Percentiles rank a stretch among this genome's conserved stretches.
These are phyloP conservation scores for Erodium texanum DNA, from an alignment of 441 rosid genomes.

Conservation along the genomic window DNA sequence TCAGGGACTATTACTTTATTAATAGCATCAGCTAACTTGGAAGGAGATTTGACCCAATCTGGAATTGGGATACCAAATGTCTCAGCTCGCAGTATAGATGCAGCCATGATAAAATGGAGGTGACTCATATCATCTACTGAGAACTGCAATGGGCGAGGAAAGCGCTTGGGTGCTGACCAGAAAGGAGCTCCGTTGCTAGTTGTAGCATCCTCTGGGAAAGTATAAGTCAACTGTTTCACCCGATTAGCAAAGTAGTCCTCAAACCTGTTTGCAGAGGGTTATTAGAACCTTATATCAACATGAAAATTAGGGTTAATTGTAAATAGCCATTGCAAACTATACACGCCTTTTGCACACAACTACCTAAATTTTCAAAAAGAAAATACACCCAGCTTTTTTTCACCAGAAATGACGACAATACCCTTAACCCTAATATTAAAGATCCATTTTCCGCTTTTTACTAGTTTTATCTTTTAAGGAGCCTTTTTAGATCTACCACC, in stretches of 20 bases:
- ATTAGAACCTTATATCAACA: no score
- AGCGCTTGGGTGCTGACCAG: conserved; percentile 95
- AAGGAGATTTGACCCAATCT: conserved; percentile 55
- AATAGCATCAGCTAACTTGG: conserved; percentile 52
- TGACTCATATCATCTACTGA: conserved; percentile 56
- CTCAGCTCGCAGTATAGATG: conserved; percentile 71
- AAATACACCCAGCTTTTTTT: no score
- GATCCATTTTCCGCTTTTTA: no score
- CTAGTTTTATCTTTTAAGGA: no score
- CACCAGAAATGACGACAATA: no score
- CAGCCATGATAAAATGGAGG: conserved; percentile 58
- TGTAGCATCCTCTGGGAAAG: conserved; percentile 90
- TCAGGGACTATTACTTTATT: conserved; percentile 74
- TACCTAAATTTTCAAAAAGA: no score
- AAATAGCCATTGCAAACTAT: no score
- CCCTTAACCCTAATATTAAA: no score
- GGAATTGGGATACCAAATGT: conserved; percentile 73
- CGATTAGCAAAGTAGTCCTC: conserved; percentile 83
- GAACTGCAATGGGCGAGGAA: conserved; percentile 70
- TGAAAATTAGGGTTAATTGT: no score
- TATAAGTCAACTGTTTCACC: conserved; percentile 72
- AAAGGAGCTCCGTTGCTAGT: conserved; percentile 79
- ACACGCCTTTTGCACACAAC: no score
- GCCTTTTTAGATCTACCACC: no score
- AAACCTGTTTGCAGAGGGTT: conserved; percentile 37